Evolutionary conservation across 2,329 filamentous ascomycete species (phyloP), one percentile per base, ranked within the genome.

Genomic region (Fusarium siculi): DNA sequence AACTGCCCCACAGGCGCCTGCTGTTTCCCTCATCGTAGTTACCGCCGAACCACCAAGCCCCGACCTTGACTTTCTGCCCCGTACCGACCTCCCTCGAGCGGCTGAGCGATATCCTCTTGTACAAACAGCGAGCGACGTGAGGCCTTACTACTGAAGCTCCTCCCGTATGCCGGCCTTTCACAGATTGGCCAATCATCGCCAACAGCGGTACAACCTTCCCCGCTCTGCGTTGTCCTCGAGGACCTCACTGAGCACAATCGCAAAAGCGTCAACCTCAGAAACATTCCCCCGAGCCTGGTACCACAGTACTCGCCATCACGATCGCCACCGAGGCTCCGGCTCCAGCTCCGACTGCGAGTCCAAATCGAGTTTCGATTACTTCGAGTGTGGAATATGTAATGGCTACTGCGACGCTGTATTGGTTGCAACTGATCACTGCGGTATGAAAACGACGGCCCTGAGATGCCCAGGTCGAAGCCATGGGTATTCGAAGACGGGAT

Each of bases 161-260:
- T 14, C 23, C 18, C 11, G 7, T 14, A 25, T 44, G 2, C 1
- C 2, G 4, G 3, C 23, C 23, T 4, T 9, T 14, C 9, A 2
- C 23, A 44, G 0, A 19, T 19, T 3, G 1, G 16, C 11, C 16
- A 44, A 44, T 7, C 43, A 44, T 19, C 23, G 11, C 16, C 43
- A 25, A 7, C 7, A 19, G 11, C 2, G 18, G 9, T 1, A 1
- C 23, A 1, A 16, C 4, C 16, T 3, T 9, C 19, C 4, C 2
- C n/a, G n/a, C n/a, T n/a, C n/a, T n/a, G 0, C 43, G 5, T 14
- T 23, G 3, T 9, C 5, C 1, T 19, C 23, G 9, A 28, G 8
- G 11, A 2, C 11, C 0, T 0, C 5, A 19, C 18, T 19, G 8
- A 7, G 43, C 16, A 7, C 11, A 1, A 19, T 2, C 8, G 9